phyloP scores from a whole-genome alignment of 1,284 basidiomycete species.

The Rhodotorula sp. region DNA sequence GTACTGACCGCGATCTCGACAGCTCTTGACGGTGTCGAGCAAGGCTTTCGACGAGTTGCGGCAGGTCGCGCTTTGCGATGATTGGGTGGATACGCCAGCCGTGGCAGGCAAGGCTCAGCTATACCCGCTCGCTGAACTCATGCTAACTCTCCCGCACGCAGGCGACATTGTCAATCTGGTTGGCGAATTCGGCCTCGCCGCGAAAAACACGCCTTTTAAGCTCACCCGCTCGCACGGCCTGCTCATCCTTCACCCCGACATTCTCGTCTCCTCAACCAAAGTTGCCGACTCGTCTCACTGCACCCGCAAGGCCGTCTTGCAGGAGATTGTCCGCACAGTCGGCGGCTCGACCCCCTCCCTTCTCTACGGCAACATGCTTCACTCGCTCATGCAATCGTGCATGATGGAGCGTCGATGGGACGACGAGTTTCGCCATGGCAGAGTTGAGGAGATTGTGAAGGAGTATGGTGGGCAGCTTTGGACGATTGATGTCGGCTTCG shows the following conservation, averaged over 20 bases:
- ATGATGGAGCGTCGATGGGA: conserved; percentile 63
- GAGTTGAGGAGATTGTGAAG: conserved; percentile 58
- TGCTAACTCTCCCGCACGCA: conserved; percentile 40
- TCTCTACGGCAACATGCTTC: conserved; percentile 85
- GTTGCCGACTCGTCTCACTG: conserved; percentile 79
- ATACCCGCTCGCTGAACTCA: neutral
- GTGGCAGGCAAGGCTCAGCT: conserved; percentile 17
- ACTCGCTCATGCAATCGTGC: conserved; percentile 80
- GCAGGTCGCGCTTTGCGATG: conserved; percentile 34
- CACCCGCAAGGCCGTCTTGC: conserved; percentile 73
- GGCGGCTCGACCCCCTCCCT: conserved; percentile 58
- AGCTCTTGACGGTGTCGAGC: conserved; percentile 31
- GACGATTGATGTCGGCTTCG: conserved; percentile 28
- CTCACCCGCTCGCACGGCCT: conserved; percentile 57
- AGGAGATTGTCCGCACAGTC: conserved; percentile 60
- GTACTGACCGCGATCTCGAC: neutral
- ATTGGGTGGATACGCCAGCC: conserved; percentile 37
- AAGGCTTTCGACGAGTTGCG: conserved; percentile 16
- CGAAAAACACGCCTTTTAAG: conserved; percentile 40
- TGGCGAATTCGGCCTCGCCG: conserved; percentile 45
- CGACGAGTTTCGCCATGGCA: conserved; percentile 57
- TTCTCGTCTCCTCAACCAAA: conserved; percentile 81
- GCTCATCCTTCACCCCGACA: conserved; percentile 81
- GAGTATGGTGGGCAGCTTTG: conserved; percentile 27
- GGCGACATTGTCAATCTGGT: conserved; percentile 77